Percentiles rank a stretch among this genome's conserved stretches.
Conservation (phyloP, 495 filamentous ascomycete species). For the Talaromyces wortmannii region DNA sequence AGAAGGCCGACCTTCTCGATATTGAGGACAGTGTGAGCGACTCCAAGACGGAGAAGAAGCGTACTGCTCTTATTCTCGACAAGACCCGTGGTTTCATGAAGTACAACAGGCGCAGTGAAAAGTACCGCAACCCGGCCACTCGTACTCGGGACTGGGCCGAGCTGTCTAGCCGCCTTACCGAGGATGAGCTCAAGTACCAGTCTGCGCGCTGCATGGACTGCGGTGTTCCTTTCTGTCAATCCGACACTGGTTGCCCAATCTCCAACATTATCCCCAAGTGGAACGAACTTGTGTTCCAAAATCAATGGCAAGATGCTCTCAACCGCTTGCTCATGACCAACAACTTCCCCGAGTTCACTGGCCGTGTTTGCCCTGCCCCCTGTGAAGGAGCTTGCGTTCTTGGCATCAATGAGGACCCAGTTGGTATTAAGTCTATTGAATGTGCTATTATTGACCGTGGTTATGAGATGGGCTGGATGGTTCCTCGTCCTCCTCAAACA, state of each 20-base stretch:
- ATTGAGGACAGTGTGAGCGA: constrained; percentile 93
- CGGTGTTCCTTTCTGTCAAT: constrained; percentile 98
- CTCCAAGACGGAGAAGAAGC: constrained; percentile 85
- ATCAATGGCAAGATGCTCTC: constrained; percentile 92
- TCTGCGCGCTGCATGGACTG: constrained; percentile 99
- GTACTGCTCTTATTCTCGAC: constrained; percentile 85
- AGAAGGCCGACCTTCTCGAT: constrained; percentile 81
- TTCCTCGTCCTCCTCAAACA: constrained; percentile 69
- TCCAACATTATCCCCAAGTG: constrained; percentile 99
- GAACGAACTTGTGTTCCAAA: constrained; percentile 90
- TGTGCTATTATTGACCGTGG: constrained; percentile 99
- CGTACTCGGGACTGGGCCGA: constrained; percentile 94
- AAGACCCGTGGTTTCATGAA: constrained; percentile 99
- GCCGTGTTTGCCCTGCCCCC: constrained; percentile 95
- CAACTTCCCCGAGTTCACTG: constrained; percentile 99
- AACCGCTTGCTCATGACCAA: constrained; percentile 97
- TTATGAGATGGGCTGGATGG: constrained; percentile 99
- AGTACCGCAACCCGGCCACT: constrained; percentile 84
- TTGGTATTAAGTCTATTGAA: constrained; percentile 99
- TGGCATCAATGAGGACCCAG: constrained; percentile 96
- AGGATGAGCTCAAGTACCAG: constrained; percentile 98
- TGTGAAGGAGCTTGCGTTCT: constrained; percentile 97
- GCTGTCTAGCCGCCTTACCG: constrained; percentile 78
- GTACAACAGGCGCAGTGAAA: constrained; percentile 89
- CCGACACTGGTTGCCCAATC: constrained; percentile 94